phyloP scores from a whole-genome alignment of 805 yeast genomes.

The Dipodascus geniculatus region DNA sequence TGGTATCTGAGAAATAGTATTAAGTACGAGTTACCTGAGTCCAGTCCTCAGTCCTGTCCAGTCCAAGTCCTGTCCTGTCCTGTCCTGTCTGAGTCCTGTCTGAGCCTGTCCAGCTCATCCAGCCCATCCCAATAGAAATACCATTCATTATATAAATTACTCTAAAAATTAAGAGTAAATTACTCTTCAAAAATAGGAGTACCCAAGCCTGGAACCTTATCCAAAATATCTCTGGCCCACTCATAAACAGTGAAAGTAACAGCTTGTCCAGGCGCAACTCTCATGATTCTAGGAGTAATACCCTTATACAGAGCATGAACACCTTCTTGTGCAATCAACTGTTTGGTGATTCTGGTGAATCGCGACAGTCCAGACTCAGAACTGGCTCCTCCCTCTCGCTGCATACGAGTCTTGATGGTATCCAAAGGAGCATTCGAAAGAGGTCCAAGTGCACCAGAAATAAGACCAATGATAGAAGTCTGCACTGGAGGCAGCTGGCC shows the following conservation, averaged over 20 bases:
- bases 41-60: no score
- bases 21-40: background rate
- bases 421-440: slow-evolving; percentile 95
- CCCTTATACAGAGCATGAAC: slow-evolving; percentile 84
- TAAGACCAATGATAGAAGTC: slow-evolving; percentile 80
- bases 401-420: slow-evolving; percentile 94
- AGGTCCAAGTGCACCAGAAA: slow-evolving; percentile 96
- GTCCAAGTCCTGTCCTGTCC: no score
- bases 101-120: no score
- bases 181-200: background rate
- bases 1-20: background rate
- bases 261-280: slow-evolving; percentile 99
- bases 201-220: slow-evolving; percentile 17
- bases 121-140: background rate
- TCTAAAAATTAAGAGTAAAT: background rate
- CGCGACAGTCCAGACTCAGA: slow-evolving; percentile 62
- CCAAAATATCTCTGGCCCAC: slow-evolving; percentile 61
- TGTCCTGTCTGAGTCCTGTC: no score
- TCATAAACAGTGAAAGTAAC: slow-evolving; percentile 97
- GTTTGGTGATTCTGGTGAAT: slow-evolving; percentile 68
- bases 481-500: slow-evolving; percentile 79
- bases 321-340: slow-evolving; percentile 83
- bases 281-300: slow-evolving; percentile 96
- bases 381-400: slow-evolving; percentile 61
- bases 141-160: background rate